Evolutionary conservation across 2,329 filamentous ascomycete species (phyloP).

Genomic region (Monascus ruber): DNA sequence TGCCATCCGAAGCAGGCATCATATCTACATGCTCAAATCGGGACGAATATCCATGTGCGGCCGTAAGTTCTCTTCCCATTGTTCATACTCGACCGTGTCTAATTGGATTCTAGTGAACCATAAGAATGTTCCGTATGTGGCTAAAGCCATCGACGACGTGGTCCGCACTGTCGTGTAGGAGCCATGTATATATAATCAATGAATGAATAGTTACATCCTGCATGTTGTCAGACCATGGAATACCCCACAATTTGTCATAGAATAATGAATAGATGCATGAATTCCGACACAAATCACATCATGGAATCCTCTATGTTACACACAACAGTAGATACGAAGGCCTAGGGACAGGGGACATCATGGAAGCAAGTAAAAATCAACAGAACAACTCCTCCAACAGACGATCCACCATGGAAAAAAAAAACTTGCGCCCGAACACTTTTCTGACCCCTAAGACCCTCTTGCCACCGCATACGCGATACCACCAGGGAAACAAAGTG

Average conservation of each 20-base stretch:
- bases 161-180: slow-evolving; percentile 3
- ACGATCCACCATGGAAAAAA: slow-evolving; percentile 2
- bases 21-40: slow-evolving; percentile 11
- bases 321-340: background rate
- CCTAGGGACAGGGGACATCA: background rate
- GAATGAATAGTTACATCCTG: too few relatives aligned
- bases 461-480: background rate
- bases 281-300: too few relatives aligned
- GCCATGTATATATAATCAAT: too few relatives aligned
- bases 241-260: too few relatives aligned
- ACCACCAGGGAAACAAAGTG: too few relatives aligned
- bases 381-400: slow-evolving; percentile 8
- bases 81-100: background rate
- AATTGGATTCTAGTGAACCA: slow-evolving; percentile 6
- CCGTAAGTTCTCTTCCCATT: slow-evolving; percentile 4
- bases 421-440: slow-evolving; percentile 1
- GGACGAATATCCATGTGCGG: slow-evolving; percentile 11
- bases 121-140: slow-evolving; percentile 8
- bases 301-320: background rate
- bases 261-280: too few relatives aligned
- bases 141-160: slow-evolving; percentile 8
- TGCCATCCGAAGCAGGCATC: slow-evolving; percentile 7
- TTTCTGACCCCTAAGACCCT: slow-evolving; percentile 4
- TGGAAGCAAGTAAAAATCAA: slow-evolving; percentile 6
- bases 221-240: too few relatives aligned